Evolutionary conservation across 2,329 filamentous ascomycete species (phyloP), one percentile per base, ranked within the genome.

Genomic region (Claviceps capensis): DNA sequence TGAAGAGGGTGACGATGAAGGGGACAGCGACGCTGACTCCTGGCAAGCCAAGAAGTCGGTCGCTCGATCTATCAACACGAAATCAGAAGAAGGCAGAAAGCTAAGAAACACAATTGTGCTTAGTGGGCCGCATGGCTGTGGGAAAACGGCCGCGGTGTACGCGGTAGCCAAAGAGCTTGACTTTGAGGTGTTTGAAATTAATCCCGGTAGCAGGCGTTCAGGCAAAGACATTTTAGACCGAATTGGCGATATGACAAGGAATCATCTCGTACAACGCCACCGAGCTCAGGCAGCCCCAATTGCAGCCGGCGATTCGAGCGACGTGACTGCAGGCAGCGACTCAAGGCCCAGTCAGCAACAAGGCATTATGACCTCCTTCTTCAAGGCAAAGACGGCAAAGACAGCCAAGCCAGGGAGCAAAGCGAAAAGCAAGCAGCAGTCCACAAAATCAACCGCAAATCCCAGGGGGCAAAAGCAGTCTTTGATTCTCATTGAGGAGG

Each of bases 121-220:
- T 36, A 96, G 88, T 61, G 93, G 93, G 0, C 88, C 91, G 2
- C 77, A 86, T 58, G 93, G 93, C 0, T 91, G 85, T 63, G 94
- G 93, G 2, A 98, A 98, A 69, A 95, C 90, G 13, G 90, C 94
- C 5, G 82, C 89, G 1, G 85, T 96, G 0, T 90, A 94, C 65
- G 93, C 93, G 4, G 85, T 90, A 43, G 91, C 93, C 4, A 91
- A 87, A 61, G 91, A 98, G 67, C 75, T 97, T 16, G 88, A 80
- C 1, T 97, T 94, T 62, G 90, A 95, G 61, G 79, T 98, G 1
- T 98, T 98, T 58, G 93, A 98, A 67, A 89, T 98, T 63, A 94
- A 95, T 61, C 72, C 91, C 0, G 81, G 88, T 54, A 88, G 81
- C 58, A 82, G 90, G 49, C 78, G 93, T 55, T 95, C 81, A 62